A percentile compares a stretch with the other conserved stretches of the same genome.
Conservation (phyloP, 345 rosid genomes). For the Conringia planisiliqua region DNA sequence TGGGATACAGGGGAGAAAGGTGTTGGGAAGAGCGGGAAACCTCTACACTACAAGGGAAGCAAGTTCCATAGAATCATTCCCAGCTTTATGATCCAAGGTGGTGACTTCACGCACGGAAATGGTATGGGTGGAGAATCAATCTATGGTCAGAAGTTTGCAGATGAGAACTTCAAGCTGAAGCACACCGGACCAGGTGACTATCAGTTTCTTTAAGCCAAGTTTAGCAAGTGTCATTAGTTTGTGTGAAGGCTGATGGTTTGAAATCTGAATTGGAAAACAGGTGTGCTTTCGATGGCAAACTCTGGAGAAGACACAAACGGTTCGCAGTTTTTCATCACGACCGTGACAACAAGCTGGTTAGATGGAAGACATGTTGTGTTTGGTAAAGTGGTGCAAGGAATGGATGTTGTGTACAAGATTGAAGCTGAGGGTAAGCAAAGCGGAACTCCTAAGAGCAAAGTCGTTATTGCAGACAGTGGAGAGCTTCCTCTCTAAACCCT, state of each 20-base stretch:
- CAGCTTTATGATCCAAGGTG: conserved; percentile 95
- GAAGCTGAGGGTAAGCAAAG: conserved; percentile 91
- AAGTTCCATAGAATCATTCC: conserved; percentile 91
- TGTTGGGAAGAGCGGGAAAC: conserved; percentile 82
- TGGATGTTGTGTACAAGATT: conserved; percentile 89
- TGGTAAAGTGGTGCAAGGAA: conserved; percentile 93
- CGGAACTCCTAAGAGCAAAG: conserved; percentile 86
- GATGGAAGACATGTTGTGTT: conserved; percentile 95
- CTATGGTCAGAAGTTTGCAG: conserved; percentile 89
- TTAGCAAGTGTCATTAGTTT: neutral
- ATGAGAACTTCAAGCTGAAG: conserved; percentile 95
- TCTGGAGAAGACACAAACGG: conserved; percentile 93
- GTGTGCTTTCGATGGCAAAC: conserved; percentile 88
- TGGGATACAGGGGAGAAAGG: conserved; percentile 75
- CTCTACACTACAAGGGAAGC: conserved; percentile 83
- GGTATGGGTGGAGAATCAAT: conserved; percentile 98
- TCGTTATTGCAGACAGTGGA: conserved; percentile 84
- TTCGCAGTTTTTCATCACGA: conserved; percentile 92
- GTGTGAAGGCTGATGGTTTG: neutral
- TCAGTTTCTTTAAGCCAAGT: neutral
- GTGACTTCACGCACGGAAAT: conserved; percentile 92
- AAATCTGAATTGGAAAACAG: conserved; percentile 31
- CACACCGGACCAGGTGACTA: conserved; percentile 83
- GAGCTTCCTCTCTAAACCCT: conserved; percentile 64
- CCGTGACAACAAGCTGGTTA: conserved; percentile 94